Evolutionary conservation across 768 basidiomycete genomes (phyloP).

Genomic region (Nevesoporus exiguus): DNA sequence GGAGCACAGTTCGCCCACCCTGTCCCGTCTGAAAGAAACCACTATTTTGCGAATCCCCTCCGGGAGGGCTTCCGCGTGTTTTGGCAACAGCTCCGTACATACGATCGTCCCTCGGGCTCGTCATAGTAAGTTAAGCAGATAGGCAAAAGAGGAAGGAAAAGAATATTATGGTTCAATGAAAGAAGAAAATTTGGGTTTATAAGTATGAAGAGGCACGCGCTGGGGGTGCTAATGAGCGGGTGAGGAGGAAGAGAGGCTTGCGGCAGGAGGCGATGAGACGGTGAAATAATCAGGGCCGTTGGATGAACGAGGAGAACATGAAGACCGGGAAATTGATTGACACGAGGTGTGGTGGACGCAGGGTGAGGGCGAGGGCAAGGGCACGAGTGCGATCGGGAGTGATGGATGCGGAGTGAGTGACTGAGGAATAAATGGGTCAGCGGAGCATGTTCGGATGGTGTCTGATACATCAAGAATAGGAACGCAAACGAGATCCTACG

Average conservation of each 20-base stretch:
- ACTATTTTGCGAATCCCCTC: constrained; percentile 56
- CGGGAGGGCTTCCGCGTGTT: constrained; percentile 62
- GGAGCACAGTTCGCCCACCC: constrained; percentile 87
- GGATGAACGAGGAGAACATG: constrained; percentile 49
- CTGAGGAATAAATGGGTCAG: constrained; percentile 32
- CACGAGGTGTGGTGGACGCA: constrained; percentile 49
- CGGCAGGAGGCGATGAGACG: constrained; percentile 39
- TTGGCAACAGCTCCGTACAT: constrained; percentile 62
- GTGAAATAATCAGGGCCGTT: constrained; percentile 41
- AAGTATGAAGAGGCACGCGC: constrained; percentile 42
- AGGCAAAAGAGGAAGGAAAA: constrained; percentile 53
- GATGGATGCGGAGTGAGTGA: constrained; percentile 26
- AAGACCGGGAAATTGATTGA: constrained; percentile 36
- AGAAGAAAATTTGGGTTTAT: constrained; percentile 54
- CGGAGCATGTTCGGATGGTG: constrained; percentile 28
- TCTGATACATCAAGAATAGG: constrained; percentile 18
- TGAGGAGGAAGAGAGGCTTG: constrained; percentile 31
- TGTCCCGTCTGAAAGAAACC: constrained; percentile 74
- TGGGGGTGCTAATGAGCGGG: constrained; percentile 44
- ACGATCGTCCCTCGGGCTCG: constrained; percentile 69
- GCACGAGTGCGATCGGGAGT: constrained; percentile 32
- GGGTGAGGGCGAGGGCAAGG: constrained; percentile 34
- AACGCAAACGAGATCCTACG: constrained; percentile 21
- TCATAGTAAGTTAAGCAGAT: constrained; percentile 60
- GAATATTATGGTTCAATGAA: constrained; percentile 42